phyloP scores from a whole-genome alignment of 2,329 filamentous ascomycete genomes.

The Arthrocladium fulminans region DNA sequence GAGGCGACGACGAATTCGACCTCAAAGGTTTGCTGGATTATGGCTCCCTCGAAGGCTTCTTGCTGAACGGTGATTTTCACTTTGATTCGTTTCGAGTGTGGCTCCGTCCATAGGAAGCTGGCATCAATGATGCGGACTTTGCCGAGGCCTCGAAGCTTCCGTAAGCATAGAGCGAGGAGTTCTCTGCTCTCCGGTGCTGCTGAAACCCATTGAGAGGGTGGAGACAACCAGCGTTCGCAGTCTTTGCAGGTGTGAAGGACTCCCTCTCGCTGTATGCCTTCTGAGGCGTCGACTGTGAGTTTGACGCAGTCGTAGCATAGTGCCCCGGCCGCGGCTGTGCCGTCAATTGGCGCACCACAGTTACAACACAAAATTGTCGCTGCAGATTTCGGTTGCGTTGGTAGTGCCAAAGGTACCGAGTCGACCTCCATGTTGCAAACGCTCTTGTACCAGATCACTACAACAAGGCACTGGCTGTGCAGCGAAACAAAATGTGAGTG shows the following conservation, averaged over 20 bases:
- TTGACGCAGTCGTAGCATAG: conserved; percentile 96
- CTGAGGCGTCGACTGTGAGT: conserved; percentile 83
- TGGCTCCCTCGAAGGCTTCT: conserved; percentile 56
- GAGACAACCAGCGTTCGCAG: conserved; percentile 87
- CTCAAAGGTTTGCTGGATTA: conserved; percentile 88
- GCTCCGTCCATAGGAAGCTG: conserved; percentile 96
- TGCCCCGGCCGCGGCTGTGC: conserved; percentile 73
- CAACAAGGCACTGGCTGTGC: too few relatives aligned
- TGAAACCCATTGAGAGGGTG: conserved; percentile 76
- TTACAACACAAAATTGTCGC: conserved; percentile 90
- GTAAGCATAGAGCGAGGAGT: conserved; percentile 80
- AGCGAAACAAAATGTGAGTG: too few relatives aligned
- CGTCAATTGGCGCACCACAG: conserved; percentile 91
- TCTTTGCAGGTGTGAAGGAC: conserved; percentile 85
- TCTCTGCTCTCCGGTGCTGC: conserved; percentile 83
- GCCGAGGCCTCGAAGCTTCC: conserved; percentile 74
- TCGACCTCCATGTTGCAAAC: conserved; percentile 48
- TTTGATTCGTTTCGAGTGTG: conserved; percentile 83
- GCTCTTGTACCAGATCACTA: too few relatives aligned
- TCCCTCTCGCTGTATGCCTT: conserved; percentile 83
- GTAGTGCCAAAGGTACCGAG: conserved; percentile 39
- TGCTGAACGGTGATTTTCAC: conserved; percentile 91
- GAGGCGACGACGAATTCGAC: conserved; percentile 83
- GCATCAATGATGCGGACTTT: conserved; percentile 94
- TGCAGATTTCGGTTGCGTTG: conserved; percentile 20